Percentiles rank a stretch among this genome's conserved stretches.
phyloP scores from a whole-genome alignment of 805 yeast species.

The Saccharomycopsis amapae region DNA sequence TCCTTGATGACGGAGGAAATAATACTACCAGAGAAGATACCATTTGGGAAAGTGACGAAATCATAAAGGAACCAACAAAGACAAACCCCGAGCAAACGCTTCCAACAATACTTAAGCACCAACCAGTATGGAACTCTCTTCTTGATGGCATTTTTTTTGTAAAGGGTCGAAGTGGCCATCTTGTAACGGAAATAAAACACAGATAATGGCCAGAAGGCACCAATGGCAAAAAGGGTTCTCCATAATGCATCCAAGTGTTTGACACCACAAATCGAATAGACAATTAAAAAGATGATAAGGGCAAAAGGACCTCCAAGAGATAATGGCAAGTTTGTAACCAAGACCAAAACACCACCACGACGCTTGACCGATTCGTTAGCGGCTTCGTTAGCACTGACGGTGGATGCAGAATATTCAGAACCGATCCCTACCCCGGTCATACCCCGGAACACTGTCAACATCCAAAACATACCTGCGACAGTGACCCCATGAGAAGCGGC shows the following conservation, averaged over 20 bases:
- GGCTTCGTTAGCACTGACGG: slow-evolving; percentile 64
- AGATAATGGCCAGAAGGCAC: slow-evolving; percentile 60
- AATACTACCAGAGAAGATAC: slow-evolving; percentile 58
- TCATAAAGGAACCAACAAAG: slow-evolving; percentile 77
- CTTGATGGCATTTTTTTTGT: slow-evolving; percentile 57
- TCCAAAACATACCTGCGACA: slow-evolving; percentile 62
- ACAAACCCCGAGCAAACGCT: slow-evolving; percentile 58
- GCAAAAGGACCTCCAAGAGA: slow-evolving; percentile 79
- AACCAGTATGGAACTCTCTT: slow-evolving; percentile 50
- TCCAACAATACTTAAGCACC: slow-evolving; percentile 62
- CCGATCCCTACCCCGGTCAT: slow-evolving; percentile 75
- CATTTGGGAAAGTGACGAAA: slow-evolving; percentile 75
- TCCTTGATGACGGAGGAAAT: slow-evolving; percentile 43
- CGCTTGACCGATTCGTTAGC: slow-evolving; percentile 56
- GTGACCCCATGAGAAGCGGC: slow-evolving; percentile 65
- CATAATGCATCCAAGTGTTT: slow-evolving; percentile 46
- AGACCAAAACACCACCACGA: slow-evolving; percentile 58
- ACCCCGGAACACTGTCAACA: slow-evolving; percentile 68
- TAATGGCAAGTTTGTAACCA: slow-evolving; percentile 68
- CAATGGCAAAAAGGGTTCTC: slow-evolving; percentile 64
- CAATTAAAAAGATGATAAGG: slow-evolving; percentile 57
- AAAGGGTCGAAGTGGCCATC: slow-evolving; percentile 60
- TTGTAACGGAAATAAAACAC: slow-evolving; percentile 66
- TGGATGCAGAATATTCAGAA: slow-evolving; percentile 67
- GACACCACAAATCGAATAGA: slow-evolving; percentile 48